Conservation (phyloP, 495 filamentous ascomycete genomes). For the Aspergillus biplanus region DNA sequence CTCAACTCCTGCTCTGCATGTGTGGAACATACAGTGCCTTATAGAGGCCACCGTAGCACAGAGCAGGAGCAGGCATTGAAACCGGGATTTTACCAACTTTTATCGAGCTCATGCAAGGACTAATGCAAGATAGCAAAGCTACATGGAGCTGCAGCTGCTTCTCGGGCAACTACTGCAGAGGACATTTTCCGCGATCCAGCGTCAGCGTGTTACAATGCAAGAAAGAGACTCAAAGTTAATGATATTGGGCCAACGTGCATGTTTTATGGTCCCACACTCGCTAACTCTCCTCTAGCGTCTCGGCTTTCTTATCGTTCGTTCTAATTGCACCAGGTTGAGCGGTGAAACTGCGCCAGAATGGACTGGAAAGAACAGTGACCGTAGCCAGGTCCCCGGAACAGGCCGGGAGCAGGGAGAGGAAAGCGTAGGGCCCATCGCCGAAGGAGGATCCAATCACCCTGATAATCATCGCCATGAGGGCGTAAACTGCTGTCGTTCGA, state of each 20-base stretch:
- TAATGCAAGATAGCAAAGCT: constrained; percentile 35
- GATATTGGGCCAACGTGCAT: constrained; percentile 32
- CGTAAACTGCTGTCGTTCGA: constrained; percentile 19
- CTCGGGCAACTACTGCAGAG: constrained; percentile 29
- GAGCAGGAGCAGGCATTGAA: constrained; percentile 20
- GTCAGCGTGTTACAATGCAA: constrained; percentile 15
- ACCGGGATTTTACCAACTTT: constrained; percentile 26
- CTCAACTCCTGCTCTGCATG: constrained; percentile 11
- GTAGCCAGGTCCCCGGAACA: constrained; percentile 33
- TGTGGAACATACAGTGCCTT: constrained; percentile 16
- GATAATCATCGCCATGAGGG: constrained; percentile 20
- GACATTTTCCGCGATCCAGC: constrained; percentile 26
- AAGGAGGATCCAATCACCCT: constrained; percentile 23
- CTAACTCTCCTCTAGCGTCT: constrained; percentile 17
- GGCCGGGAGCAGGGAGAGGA: constrained; percentile 27
- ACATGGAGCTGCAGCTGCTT: constrained; percentile 25
- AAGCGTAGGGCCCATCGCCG: constrained; percentile 18
- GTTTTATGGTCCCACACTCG: constrained; percentile 25
- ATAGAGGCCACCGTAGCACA: constrained; percentile 22
- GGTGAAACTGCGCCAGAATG: constrained; percentile 30
- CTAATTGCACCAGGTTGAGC: constrained; percentile 24
- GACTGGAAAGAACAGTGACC: constrained; percentile 20
- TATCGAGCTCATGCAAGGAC: constrained; percentile 28
- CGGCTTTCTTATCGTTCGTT: constrained; percentile 32
- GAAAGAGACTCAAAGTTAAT: constrained; percentile 26